These are phyloP conservation scores for Rhododendron simsii DNA, from an alignment of 148 eudicot genomes.

Conservation along the genomic window DNA sequence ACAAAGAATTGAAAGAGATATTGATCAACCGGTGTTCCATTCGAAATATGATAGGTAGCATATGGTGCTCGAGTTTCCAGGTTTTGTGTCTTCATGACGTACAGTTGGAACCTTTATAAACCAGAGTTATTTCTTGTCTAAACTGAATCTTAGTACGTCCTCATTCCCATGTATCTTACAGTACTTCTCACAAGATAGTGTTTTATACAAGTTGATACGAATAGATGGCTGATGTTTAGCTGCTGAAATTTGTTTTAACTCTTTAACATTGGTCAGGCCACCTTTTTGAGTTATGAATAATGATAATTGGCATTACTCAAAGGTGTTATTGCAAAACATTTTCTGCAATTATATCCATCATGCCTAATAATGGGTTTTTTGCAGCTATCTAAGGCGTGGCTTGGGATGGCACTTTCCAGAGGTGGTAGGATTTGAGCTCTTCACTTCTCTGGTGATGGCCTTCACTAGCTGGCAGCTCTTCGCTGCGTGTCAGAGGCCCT, in stretches of 20 bases:
- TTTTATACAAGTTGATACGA: background rate
- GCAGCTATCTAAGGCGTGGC: slow-evolving; percentile 79
- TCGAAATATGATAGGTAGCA: background rate
- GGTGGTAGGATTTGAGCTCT: slow-evolving; percentile 82
- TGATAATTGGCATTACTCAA: background rate
- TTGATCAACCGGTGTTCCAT: background rate
- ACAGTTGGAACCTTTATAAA: background rate
- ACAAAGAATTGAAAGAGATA: background rate
- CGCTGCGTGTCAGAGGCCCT: slow-evolving; percentile 82
- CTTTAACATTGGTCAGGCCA: background rate
- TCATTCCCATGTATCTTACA: background rate
- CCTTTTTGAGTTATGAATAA: background rate
- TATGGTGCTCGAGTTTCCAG: background rate
- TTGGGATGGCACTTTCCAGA: slow-evolving; percentile 95
- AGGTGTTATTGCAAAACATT: background rate
- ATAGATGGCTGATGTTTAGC: background rate
- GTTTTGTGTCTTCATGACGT: background rate
- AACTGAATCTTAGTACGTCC: background rate
- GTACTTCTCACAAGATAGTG: background rate
- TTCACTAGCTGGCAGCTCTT: slow-evolving; percentile 92
- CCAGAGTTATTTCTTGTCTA: background rate
- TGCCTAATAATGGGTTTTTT: slow-evolving; percentile 17
- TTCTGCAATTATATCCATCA: background rate
- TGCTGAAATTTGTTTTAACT: background rate
- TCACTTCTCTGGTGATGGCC: slow-evolving; percentile 81